A percentile compares a stretch with the other conserved stretches of the same genome.
Evolutionary conservation across 129 eudicot species (phyloP).

Genomic region (Rutidosis leptorrhynchoides): DNA sequence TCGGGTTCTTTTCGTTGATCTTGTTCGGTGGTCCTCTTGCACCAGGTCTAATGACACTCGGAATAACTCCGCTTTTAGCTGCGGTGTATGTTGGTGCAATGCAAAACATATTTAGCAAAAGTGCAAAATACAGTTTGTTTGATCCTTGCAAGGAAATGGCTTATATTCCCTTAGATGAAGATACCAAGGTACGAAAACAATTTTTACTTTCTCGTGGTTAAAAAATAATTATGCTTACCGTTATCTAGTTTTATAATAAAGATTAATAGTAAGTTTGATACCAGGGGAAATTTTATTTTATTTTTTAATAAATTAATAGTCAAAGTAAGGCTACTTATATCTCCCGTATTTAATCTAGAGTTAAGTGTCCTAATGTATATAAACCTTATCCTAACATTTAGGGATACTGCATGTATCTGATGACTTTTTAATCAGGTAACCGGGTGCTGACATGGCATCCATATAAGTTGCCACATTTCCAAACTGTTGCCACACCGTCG

Average conservation of each 20-base stretch:
- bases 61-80: slow-evolving; percentile 92
- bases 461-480: too few species aligned
- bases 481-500: too few species aligned
- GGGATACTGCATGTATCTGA: too few species aligned
- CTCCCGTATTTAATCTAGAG: too few species aligned
- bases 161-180: slow-evolving; percentile 95
- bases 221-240: too few species aligned
- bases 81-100: slow-evolving; percentile 98
- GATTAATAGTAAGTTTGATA: not conserved
- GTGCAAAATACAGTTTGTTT: slow-evolving; percentile 96
- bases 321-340: too few species aligned
- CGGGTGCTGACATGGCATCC: too few species aligned
- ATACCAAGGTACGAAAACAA: slow-evolving; percentile 87
- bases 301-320: too few species aligned
- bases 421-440: too few species aligned
- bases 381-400: too few species aligned
- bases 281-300: not conserved
- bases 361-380: too few species aligned
- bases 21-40: slow-evolving; percentile 79
- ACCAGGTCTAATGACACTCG: slow-evolving; percentile 68
- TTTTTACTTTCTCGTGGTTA: not conserved
- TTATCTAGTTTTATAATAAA: too few species aligned
- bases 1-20: slow-evolving; percentile 89
- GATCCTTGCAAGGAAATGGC: slow-evolving; percentile 99
- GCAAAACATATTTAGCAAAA: slow-evolving; percentile 97